Conservation (phyloP, 2,329 filamentous ascomycete genomes). For the Pseudodiploospora longispora region DNA sequence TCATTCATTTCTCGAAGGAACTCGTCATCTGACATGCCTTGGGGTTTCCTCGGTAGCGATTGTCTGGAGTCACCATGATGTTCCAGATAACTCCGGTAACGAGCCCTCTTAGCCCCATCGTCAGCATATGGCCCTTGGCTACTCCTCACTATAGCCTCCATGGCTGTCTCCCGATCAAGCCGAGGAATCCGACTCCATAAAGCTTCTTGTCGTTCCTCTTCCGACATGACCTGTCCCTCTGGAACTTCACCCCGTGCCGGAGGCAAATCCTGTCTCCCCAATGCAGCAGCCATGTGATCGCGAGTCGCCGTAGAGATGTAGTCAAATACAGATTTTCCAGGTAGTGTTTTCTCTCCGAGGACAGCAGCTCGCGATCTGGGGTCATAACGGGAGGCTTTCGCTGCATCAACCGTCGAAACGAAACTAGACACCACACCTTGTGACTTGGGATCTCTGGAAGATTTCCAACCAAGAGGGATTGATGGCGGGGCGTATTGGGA, state of each 20-base stretch:
- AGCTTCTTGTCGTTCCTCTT: slow-evolving; percentile 53
- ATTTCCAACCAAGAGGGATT: slow-evolving; percentile 69
- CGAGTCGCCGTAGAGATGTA: slow-evolving; percentile 74
- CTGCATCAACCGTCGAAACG: slow-evolving; percentile 66
- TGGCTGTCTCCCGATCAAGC: slow-evolving; percentile 58
- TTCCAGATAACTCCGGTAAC: slow-evolving; percentile 78
- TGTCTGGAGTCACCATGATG: slow-evolving; percentile 45
- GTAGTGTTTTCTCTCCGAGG: slow-evolving; percentile 68
- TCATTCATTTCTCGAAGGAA: slow-evolving; percentile 74
- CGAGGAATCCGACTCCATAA: slow-evolving; percentile 52
- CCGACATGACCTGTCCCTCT: slow-evolving; percentile 51
- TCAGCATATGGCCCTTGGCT: slow-evolving; percentile 70
- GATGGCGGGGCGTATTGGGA: slow-evolving; percentile 51
- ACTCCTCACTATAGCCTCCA: slow-evolving; percentile 60
- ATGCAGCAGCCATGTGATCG: slow-evolving; percentile 65
- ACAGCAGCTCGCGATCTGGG: slow-evolving; percentile 69
- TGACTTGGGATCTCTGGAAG: slow-evolving; percentile 37
- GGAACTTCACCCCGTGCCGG: slow-evolving; percentile 69
- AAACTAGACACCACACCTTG: slow-evolving; percentile 27
- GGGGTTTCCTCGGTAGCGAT: slow-evolving; percentile 42
- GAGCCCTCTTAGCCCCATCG: slow-evolving; percentile 66
- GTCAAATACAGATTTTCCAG: slow-evolving; percentile 93
- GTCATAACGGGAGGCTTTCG: slow-evolving; percentile 67
- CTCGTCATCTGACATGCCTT: slow-evolving; percentile 51
- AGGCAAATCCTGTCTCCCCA: slow-evolving; percentile 70